These are phyloP conservation scores for Dactylellina haptotyla DNA, from an alignment of 2,329 filamentous ascomycete species.

Conservation along the genomic window DNA sequence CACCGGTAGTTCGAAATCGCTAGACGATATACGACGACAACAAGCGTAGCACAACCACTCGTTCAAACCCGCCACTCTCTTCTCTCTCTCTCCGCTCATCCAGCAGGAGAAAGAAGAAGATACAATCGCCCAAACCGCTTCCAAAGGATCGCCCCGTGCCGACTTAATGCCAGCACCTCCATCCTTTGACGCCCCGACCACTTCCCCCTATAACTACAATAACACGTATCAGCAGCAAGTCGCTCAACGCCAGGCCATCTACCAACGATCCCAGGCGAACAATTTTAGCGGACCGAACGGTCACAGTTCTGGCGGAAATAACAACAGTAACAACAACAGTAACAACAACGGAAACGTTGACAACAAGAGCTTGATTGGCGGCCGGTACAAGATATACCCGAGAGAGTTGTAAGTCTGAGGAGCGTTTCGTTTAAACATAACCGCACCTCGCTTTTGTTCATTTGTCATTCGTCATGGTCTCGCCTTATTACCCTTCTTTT, in stretches of 20 bases:
- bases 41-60: neutral
- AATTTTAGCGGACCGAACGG: conserved; percentile 24
- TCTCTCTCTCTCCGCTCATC: conserved; percentile 1
- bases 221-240: conserved; percentile 50
- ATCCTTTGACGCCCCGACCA: conserved; percentile 53
- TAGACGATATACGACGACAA: neutral
- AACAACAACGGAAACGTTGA: conserved; percentile 30
- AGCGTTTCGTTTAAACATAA: neutral
- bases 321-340: conserved; percentile 9
- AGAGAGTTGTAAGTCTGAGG: conserved; percentile 52
- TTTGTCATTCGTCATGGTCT: neutral
- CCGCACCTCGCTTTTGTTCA: neutral
- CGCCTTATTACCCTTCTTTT: neutral
- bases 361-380: conserved; percentile 49
- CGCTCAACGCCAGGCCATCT: conserved; percentile 45
- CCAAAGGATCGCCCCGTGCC: neutral
- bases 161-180: conserved; percentile 54
- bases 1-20: neutral
- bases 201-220: conserved; percentile 52
- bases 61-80: neutral
- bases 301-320: conserved; percentile 7
- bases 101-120: conserved; percentile 25
- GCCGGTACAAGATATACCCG: conserved; percentile 48
- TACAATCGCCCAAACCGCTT: neutral
- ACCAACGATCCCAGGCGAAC: conserved; percentile 47